These are phyloP conservation scores for Fusarium miscanthi DNA, from an alignment of 2,329 filamentous ascomycete species.

Conservation along the genomic window DNA sequence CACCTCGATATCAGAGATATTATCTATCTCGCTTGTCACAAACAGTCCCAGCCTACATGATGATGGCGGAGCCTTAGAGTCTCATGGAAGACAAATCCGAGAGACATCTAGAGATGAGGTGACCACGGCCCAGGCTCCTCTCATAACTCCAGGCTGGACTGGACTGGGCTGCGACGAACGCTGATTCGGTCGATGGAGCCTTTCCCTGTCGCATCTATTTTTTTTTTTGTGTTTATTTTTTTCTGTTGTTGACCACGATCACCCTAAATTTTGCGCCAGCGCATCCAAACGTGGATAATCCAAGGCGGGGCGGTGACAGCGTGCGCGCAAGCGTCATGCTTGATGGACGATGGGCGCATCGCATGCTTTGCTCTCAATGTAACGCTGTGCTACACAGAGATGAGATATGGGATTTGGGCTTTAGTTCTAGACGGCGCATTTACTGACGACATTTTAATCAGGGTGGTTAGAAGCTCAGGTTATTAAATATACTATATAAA, in stretches of 20 bases:
- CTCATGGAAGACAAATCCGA: constrained; percentile 10
- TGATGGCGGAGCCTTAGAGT: constrained; percentile 10
- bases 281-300: constrained; percentile 44
- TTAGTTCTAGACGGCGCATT: constrained; percentile 26
- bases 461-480: background rate
- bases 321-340: constrained; percentile 47
- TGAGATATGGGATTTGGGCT: constrained; percentile 22
- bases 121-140: constrained; percentile 24
- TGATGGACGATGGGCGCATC: constrained; percentile 44
- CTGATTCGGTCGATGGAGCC: constrained; percentile 41
- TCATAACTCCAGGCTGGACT: background rate
- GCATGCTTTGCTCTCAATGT: constrained; percentile 37
- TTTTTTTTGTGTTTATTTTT: constrained; percentile 25
- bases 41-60: constrained; percentile 14
- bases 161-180: constrained; percentile 40
- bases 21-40: constrained; percentile 35
- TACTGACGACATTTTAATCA: background rate
- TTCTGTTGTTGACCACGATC: constrained; percentile 40
- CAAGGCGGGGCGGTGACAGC: constrained; percentile 46
- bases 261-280: constrained; percentile 41
- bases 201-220: constrained; percentile 43
- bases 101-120: constrained; percentile 31
- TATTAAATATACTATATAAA: background rate
- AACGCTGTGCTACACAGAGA: constrained; percentile 32
- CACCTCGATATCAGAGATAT: constrained; percentile 26